phyloP scores from a whole-genome alignment of 2,329 filamentous ascomycete species.

The Neoascochyta sp. region DNA sequence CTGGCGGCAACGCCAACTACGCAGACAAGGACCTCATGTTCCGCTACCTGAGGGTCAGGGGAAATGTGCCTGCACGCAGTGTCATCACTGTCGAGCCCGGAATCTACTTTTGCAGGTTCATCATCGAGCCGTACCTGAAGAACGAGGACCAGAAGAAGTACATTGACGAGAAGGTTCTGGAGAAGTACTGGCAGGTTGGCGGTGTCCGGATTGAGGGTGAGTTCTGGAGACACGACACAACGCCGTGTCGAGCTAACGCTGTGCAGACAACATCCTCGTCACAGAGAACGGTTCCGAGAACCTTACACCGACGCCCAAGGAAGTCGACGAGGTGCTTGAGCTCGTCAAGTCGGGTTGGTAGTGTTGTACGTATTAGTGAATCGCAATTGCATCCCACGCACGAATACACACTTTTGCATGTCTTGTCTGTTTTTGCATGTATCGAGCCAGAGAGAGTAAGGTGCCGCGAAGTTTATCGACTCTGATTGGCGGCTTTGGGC shows the following conservation, averaged over 20 bases:
- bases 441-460: too few relatives aligned
- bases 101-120: slow-evolving; percentile 71
- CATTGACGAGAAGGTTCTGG: slow-evolving; percentile 63
- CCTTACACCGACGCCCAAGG: slow-evolving; percentile 75
- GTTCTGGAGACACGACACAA: slow-evolving; percentile 2
- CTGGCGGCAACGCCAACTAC: slow-evolving; percentile 49
- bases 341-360: slow-evolving; percentile 46
- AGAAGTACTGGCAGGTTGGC: slow-evolving; percentile 71
- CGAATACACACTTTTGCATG: too few relatives aligned
- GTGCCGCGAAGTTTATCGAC: too few relatives aligned
- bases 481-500: not conserved
- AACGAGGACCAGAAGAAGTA: slow-evolving; percentile 58
- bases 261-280: slow-evolving; percentile 71
- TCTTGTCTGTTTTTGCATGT: too few relatives aligned
- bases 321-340: slow-evolving; percentile 61
- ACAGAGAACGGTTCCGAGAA: slow-evolving; percentile 78
- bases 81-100: slow-evolving; percentile 96
- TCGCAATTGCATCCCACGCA: too few relatives aligned
- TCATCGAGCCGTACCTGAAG: slow-evolving; percentile 67
- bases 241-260: slow-evolving; percentile 9
- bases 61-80: slow-evolving; percentile 68
- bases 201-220: slow-evolving; percentile 79
- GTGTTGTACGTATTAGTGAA: too few relatives aligned
- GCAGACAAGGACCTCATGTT: slow-evolving; percentile 78
- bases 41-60: slow-evolving; percentile 76